Evolutionary conservation across 441 rosid genomes (phyloP).

Genomic region (Bocquillonia castaneifolia): DNA sequence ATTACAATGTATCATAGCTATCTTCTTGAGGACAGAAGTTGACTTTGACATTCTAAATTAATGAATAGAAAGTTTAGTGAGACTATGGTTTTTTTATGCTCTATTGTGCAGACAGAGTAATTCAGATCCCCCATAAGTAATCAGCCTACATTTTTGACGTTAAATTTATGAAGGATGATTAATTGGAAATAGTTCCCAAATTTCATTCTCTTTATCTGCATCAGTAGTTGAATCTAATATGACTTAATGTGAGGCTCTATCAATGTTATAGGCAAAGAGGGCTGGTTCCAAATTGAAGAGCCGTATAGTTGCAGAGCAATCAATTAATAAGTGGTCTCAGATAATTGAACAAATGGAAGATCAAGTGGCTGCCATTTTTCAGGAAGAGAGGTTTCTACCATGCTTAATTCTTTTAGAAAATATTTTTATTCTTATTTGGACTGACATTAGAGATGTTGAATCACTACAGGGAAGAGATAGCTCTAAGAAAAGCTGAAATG

Average conservation of each 20-base stretch:
- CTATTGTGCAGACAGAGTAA: background rate
- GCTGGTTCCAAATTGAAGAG: slow-evolving; percentile 90
- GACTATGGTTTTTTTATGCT: background rate
- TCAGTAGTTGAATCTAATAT: slow-evolving; percentile 4
- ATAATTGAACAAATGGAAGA: slow-evolving; percentile 85
- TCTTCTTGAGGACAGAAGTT: too few relatives aligned
- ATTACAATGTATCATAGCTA: background rate
- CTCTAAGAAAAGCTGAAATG: slow-evolving; percentile 95
- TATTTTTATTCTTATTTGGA: background rate
- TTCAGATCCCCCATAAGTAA: background rate
- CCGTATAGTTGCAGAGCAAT: slow-evolving; percentile 82
- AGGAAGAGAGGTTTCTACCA: slow-evolving; percentile 71
- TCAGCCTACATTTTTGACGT: background rate
- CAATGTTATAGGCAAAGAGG: slow-evolving; percentile 63
- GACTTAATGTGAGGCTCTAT: slow-evolving; percentile 2
- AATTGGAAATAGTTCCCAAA: background rate
- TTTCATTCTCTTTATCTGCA: slow-evolving; percentile 7
- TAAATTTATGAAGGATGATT: background rate
- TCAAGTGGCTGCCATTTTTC: slow-evolving; percentile 64
- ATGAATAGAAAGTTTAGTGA: too few relatives aligned
- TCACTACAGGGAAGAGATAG: slow-evolving; percentile 76
- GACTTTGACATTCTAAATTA: too few relatives aligned
- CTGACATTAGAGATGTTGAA: slow-evolving; percentile 20
- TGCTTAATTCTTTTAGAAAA: background rate
- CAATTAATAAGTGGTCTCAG: slow-evolving; percentile 83